Base-by-base conservation (phyloP, 2,329 filamentous ascomycete genomes). In the Claviceps citrina region DNA sequence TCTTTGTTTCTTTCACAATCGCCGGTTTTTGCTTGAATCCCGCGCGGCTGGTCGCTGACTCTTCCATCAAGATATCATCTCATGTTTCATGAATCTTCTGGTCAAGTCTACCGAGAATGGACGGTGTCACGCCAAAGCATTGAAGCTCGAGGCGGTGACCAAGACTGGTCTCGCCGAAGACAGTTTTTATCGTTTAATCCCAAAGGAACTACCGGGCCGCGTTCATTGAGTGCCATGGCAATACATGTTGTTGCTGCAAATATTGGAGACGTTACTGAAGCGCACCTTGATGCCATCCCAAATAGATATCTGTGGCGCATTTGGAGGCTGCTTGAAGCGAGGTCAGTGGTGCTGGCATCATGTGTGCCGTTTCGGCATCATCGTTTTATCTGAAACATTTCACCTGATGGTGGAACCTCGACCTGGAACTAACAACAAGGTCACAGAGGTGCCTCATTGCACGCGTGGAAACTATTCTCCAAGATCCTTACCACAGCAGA, bases 381-480 rank as follows among this genome's bases (percentile, higher is more conserved):
- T 22, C 2, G 16, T 3, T 8, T 1, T 30, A 22, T 38, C 36
- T n/a, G 36, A 6, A 6, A 25, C 7, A 19, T 24, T 4, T 9
- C 7, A 4, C 20, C 32, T 13, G 7, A 13, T 26, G 1, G 8
- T n/a, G 27, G 18, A 36, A 15, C 9, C 5, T 5, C 12, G 15
- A 9, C 9, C 18, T 31, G 31, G n/a, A 20, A n/a, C 26, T 27
- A 25, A 33, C 19, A 12, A 1, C 5, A 12, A 9, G 15, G 25
- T 20, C 7, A n/a, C 9, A 33, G 33, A 45, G 59, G 60, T 3
- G 51, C 55, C 10, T 59, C 55, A 39, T 51, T 64, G 16, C 60
- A 64, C 36, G 60, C 57, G 1, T 64, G 62, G 62, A 63, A 56
- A 42, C 46, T 61, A 5, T 56, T 64, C 26, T 64, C 59, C 2